Conservation (phyloP, 164 flowering plant genomes). For the Akebia trifoliata region DNA sequence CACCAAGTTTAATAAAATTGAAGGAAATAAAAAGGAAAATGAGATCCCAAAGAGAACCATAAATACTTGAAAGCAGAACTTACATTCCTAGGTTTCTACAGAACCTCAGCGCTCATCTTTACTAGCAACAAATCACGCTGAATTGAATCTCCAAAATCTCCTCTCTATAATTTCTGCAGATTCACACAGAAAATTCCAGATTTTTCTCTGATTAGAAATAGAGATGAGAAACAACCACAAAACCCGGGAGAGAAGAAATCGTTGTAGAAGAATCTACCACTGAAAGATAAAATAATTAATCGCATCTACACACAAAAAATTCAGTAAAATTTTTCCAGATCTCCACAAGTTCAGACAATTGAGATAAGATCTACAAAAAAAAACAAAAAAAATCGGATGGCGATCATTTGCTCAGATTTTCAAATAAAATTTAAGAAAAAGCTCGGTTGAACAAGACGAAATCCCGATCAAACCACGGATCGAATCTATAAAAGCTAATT, state of each 20-base stretch:
- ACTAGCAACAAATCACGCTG: not conserved
- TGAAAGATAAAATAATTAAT: not conserved
- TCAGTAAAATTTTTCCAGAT: no score
- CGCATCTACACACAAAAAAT: not conserved
- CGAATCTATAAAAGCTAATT: slow-evolving; percentile 1
- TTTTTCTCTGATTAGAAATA: not conserved
- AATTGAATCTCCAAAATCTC: not conserved
- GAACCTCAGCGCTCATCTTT: not conserved
- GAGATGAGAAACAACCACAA: not conserved
- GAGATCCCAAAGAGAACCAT: not conserved
- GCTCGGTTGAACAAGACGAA: not conserved
- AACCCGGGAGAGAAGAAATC: not conserved
- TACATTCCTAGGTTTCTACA: not conserved
- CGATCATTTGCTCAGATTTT: not conserved
- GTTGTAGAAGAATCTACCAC: not conserved
- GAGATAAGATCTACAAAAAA: not conserved
- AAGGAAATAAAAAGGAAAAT: not conserved
- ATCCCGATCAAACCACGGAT: not conserved
- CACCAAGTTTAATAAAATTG: no score
- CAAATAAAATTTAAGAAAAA: not conserved
- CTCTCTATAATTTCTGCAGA: not conserved
- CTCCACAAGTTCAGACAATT: slow-evolving; percentile 10
- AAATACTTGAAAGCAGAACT: not conserved
- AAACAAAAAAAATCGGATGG: slow-evolving; percentile 8
- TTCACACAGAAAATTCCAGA: not conserved